A percentile compares a stretch with the other conserved stretches of the same genome.
These are phyloP conservation scores for Eucalyptus curtisii DNA, from an alignment of 345 rosid genomes.

Conservation along the genomic window DNA sequence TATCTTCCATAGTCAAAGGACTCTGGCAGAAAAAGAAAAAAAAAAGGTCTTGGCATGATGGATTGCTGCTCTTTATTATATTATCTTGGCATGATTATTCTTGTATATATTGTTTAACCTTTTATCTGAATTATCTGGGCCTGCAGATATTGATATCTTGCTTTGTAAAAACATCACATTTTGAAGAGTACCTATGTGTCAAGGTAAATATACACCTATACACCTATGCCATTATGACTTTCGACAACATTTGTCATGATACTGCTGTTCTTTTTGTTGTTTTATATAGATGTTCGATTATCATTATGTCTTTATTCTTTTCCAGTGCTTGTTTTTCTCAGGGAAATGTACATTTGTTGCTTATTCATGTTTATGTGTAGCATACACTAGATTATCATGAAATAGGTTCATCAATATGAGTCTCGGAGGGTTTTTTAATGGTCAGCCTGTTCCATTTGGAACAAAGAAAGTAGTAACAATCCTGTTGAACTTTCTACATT, in stretches of 20 bases:
- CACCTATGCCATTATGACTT: neutral
- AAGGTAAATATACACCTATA: conserved; percentile 32
- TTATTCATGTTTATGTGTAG: neutral
- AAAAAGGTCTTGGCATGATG: neutral
- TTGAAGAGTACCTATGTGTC: conserved; percentile 78
- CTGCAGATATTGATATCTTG: conserved; percentile 79
- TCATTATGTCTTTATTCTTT: neutral
- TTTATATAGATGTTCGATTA: neutral
- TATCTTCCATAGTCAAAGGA: neutral
- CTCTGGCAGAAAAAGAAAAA: neutral
- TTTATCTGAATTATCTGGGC: neutral
- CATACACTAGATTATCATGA: neutral
- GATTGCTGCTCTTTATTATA: neutral
- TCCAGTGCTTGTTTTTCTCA: neutral
- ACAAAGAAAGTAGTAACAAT: neutral
- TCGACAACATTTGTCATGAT: neutral
- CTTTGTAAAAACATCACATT: conserved; percentile 83
- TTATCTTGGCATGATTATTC: neutral
- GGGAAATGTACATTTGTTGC: neutral
- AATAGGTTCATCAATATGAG: neutral
- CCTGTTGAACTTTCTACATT: neutral
- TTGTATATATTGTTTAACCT: neutral
- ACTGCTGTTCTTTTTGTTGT: neutral
- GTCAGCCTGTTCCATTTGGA: neutral
- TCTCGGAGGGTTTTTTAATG: neutral